Conservation (phyloP, 495 filamentous ascomycete species). For the Penicillium diatomitis region DNA sequence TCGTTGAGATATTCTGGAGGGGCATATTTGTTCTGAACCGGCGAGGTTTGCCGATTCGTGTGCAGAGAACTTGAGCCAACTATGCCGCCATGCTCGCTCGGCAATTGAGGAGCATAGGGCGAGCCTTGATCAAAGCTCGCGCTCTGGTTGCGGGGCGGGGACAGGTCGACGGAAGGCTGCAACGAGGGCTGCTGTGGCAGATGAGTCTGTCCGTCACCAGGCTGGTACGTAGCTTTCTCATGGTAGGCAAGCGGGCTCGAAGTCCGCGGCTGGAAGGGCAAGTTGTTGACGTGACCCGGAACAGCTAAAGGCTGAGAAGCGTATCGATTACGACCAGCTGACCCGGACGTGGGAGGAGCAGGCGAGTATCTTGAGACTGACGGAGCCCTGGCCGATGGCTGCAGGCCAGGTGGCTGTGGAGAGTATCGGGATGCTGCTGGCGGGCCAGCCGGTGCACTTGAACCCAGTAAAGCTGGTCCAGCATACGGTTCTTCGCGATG, state of each 20-base stretch:
- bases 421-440: slow-evolving; percentile 31
- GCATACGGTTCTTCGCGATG: slow-evolving; percentile 59
- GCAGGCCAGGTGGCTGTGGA: slow-evolving; percentile 26
- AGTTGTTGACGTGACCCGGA: slow-evolving; percentile 27
- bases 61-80: slow-evolving; percentile 4
- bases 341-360: slow-evolving; percentile 34
- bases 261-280: slow-evolving; percentile 74
- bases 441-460: slow-evolving; percentile 31
- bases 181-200: slow-evolving; percentile 18
- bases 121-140: slow-evolving; percentile 13
- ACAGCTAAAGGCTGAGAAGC: slow-evolving; percentile 40
- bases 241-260: slow-evolving; percentile 75
- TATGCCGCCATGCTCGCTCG: slow-evolving; percentile 1
- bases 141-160: slow-evolving; percentile 13
- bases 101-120: slow-evolving; percentile 6
- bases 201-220: slow-evolving; percentile 12
- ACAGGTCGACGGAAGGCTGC: slow-evolving; percentile 18
- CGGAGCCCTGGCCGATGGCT: slow-evolving; percentile 24
- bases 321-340: slow-evolving; percentile 38
- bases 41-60: slow-evolving; percentile 17
- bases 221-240: slow-evolving; percentile 34
- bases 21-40: slow-evolving; percentile 30
- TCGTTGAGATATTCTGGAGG: slow-evolving; percentile 43
- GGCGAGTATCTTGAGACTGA: slow-evolving; percentile 32
- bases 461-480: slow-evolving; percentile 14